Evolutionary conservation across 1,139 yeast species (phyloP), one percentile per base, ranked within the genome.

Genomic region (Hyphopichia buzzinii): DNA sequence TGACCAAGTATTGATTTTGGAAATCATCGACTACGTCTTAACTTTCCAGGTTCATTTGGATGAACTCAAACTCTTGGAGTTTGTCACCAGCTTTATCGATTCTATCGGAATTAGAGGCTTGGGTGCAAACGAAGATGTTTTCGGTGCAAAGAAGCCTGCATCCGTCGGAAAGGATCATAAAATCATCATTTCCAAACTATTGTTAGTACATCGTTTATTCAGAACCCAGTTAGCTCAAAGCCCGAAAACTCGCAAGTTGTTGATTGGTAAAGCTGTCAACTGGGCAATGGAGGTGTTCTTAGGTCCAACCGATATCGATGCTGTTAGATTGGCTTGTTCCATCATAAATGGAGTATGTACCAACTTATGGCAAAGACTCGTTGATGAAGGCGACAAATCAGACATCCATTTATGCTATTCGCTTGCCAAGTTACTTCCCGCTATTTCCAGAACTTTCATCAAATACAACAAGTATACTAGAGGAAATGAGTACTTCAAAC

Each of bases 261-360:
- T 84, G 49, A 61, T 81, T 23, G 62, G 73, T 5, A 65, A 70
- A 37, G 60, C 84, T 16, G 72, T 84, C 17, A 69, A 69, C 35
- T 81, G 92, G 88, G 66, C 84, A 1, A 63, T 82, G 63, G 78
- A 79, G 39, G 77, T 82, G 3, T 72, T 79, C 30, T 54, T 67
- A 37, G 76, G 77, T 7, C 70, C 73, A 3, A 60, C 68, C 14
- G 86, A 81, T 49, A 49, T 77, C 25, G 82, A 77, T 32, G 79
- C 82, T 16, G 57, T 79, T 3, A 70, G 94, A 57, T 62, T 84
- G 46, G 83, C 89, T 0, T 72, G 78, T 43, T 74, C 82, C 29
- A 65, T 81, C 22, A 52, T 82, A 46, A 64, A 79, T 34, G 64
- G 80, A 15, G 69, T 74, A 17, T 72, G 79, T 50, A 59, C 48